Percentiles rank a stretch among this genome's conserved stretches.
Evolutionary conservation across 257 asterid genomes (phyloP).

Genomic region (Scutellaria galericulata): DNA sequence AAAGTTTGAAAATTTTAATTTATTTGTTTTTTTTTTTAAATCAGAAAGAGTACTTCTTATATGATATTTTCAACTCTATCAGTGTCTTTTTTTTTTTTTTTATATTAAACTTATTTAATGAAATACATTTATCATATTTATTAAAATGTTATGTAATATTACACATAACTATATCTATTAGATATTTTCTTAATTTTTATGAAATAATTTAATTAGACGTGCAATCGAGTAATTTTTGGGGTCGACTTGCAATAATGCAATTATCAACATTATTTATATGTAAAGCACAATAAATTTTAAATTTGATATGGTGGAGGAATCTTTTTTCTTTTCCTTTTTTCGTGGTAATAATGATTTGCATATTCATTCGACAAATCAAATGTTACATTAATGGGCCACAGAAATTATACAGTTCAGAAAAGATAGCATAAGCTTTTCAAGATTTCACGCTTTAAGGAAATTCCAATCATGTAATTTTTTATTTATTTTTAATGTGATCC

Average conservation of each 20-base stretch:
- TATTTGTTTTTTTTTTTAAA: too few relatives aligned
- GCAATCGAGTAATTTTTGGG: not conserved
- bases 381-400: constrained; percentile 34
- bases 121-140: too few relatives aligned
- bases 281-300: not conserved
- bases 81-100: too few relatives aligned
- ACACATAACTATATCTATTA: too few relatives aligned
- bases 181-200: not conserved
- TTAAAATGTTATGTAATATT: too few relatives aligned
- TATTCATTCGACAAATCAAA: constrained; percentile 43
- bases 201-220: not conserved
- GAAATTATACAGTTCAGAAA: constrained; percentile 7
- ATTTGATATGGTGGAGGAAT: constrained; percentile 30
- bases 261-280: not conserved
- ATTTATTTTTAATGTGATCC: too few relatives aligned
- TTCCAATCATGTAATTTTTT: not conserved
- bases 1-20: too few relatives aligned
- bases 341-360: constrained; percentile 28
- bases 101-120: too few relatives aligned
- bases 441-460: not conserved
- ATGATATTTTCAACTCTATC: too few relatives aligned
- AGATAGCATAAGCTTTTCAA: constrained; percentile 20
- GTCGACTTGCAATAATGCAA: constrained; percentile 14
- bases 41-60: too few relatives aligned
- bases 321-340: constrained; percentile 12